These are phyloP conservation scores for Hura crepitans DNA, from an alignment of 441 rosid genomes.

Conservation along the genomic window DNA sequence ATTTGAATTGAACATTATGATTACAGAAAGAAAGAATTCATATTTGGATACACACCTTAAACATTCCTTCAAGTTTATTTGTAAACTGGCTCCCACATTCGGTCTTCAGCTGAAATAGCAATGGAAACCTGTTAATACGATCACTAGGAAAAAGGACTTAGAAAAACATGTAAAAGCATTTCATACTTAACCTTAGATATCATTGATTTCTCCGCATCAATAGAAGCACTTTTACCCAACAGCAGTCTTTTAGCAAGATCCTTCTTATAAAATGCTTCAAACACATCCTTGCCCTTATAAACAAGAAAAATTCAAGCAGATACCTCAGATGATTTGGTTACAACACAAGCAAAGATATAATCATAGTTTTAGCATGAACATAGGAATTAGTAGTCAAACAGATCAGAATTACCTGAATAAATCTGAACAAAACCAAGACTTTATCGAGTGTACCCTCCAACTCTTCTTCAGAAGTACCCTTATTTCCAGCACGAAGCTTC, in stretches of 20 bases:
- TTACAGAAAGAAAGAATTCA: neutral
- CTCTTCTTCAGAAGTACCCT: slow-evolving; percentile 99
- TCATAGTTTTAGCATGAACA: too few relatives aligned
- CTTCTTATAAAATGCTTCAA: slow-evolving; percentile 98
- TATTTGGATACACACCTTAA: slow-evolving; percentile 51
- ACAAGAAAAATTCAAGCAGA: slow-evolving; percentile 15
- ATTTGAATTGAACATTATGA: neutral
- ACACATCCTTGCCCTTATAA: slow-evolving; percentile 87
- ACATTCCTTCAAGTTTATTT: slow-evolving; percentile 99
- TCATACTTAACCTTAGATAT: slow-evolving; percentile 72
- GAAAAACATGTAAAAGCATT: slow-evolving; percentile 11
- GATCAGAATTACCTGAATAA: slow-evolving; percentile 70
- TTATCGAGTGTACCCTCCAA: slow-evolving; percentile 94
- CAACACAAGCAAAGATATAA: slow-evolving; percentile 12
- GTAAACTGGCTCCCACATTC: slow-evolving; percentile 99
- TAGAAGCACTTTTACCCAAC: slow-evolving; percentile 93
- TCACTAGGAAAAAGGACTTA: neutral
- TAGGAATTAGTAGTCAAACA: too few relatives aligned
- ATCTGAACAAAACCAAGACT: slow-evolving; percentile 94
- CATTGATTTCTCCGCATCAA: slow-evolving; percentile 99
- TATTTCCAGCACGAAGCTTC: slow-evolving; percentile 98
- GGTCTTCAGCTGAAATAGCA: slow-evolving; percentile 74
- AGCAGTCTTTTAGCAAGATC: slow-evolving; percentile 95
- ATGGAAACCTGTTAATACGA: slow-evolving; percentile 28
- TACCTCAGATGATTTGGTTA: slow-evolving; percentile 17